phyloP scores from a whole-genome alignment of 2,329 filamentous ascomycete genomes.

The Apiospora koreana region DNA sequence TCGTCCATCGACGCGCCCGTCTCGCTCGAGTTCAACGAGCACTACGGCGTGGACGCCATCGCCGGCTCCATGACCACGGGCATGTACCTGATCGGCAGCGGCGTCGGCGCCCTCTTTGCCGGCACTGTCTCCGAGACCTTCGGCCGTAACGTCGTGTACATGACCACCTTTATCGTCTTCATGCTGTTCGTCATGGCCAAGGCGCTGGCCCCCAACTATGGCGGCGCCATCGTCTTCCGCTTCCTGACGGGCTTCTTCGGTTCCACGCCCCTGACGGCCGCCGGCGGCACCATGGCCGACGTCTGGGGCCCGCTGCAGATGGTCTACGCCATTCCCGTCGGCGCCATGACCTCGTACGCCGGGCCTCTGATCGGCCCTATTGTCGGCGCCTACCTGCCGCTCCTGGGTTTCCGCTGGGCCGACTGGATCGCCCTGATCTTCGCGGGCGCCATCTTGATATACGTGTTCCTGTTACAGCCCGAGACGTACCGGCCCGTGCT shows the following conservation, averaged over 20 bases:
- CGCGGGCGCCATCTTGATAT: constrained; percentile 19
- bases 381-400: constrained; percentile 22
- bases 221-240: constrained; percentile 45
- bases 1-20: constrained; percentile 17
- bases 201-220: constrained; percentile 43
- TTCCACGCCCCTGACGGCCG: constrained; percentile 44
- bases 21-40: constrained; percentile 13
- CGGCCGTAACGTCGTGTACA: constrained; percentile 41
- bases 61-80: constrained; percentile 23
- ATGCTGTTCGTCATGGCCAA: constrained; percentile 47
- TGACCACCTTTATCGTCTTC: constrained; percentile 39
- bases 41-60: constrained; percentile 17
- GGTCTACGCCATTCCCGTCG: constrained; percentile 25
- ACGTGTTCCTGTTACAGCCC: constrained; percentile 26
- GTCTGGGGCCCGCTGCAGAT: constrained; percentile 31
- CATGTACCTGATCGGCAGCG: constrained; percentile 40
- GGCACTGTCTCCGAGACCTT: constrained; percentile 41
- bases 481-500: constrained; percentile 33
- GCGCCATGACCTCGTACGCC: constrained; percentile 24
- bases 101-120: constrained; percentile 36
- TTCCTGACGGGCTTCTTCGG: constrained; percentile 49
- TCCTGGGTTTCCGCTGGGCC: constrained; percentile 32
- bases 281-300: constrained; percentile 45
- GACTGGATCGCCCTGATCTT: constrained; percentile 39
- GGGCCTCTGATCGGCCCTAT: constrained; percentile 31